A percentile compares a stretch with the other conserved stretches of the same genome.
Evolutionary conservation across 805 yeast genomes (phyloP).

Genomic region (Saccharomycopsis guyanensis): DNA sequence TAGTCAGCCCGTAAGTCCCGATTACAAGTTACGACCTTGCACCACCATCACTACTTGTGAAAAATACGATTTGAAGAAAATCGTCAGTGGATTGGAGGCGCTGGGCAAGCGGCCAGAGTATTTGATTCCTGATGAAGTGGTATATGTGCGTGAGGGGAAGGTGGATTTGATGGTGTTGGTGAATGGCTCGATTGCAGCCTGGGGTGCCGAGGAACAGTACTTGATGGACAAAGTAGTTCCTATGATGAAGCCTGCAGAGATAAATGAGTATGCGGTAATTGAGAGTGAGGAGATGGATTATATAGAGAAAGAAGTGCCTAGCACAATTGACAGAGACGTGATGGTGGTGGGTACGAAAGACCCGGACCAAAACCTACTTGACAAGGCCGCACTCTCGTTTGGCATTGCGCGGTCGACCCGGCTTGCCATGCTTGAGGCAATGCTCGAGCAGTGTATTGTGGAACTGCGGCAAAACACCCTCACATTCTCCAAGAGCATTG

Average conservation of each 20-base stretch:
- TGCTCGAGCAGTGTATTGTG: slow-evolving; percentile 60
- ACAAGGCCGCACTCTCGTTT: slow-evolving; percentile 82
- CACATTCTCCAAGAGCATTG: slow-evolving; percentile 41
- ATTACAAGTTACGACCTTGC: slow-evolving; percentile 34
- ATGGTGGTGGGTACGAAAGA: slow-evolving; percentile 53
- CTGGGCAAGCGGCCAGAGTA: slow-evolving; percentile 30
- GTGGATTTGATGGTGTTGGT: slow-evolving; percentile 60
- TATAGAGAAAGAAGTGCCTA: slow-evolving; percentile 32
- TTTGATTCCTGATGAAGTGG: slow-evolving; percentile 63
- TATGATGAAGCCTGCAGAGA: slow-evolving; percentile 40
- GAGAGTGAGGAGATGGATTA: slow-evolving; percentile 89
- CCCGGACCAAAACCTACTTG: slow-evolving; percentile 44
- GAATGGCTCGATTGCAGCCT: slow-evolving; percentile 75
- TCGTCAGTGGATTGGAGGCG: slow-evolving; percentile 32
- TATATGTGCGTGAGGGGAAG: slow-evolving; percentile 32
- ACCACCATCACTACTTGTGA: slow-evolving; percentile 72
- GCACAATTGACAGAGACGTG: slow-evolving; percentile 53
- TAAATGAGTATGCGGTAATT: slow-evolving; percentile 37
- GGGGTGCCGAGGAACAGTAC: slow-evolving; percentile 64
- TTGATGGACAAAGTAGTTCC: slow-evolving; percentile 44
- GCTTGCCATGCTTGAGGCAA: slow-evolving; percentile 67
- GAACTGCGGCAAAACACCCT: slow-evolving; percentile 60
- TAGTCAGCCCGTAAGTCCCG: not conserved
- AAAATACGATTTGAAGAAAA: slow-evolving; percentile 48
- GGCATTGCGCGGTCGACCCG: slow-evolving; percentile 85